Percentiles rank a stretch among this genome's conserved stretches.
Conservation (phyloP, 495 filamentous ascomycete genomes). For the Jackrogersella multiformis region DNA sequence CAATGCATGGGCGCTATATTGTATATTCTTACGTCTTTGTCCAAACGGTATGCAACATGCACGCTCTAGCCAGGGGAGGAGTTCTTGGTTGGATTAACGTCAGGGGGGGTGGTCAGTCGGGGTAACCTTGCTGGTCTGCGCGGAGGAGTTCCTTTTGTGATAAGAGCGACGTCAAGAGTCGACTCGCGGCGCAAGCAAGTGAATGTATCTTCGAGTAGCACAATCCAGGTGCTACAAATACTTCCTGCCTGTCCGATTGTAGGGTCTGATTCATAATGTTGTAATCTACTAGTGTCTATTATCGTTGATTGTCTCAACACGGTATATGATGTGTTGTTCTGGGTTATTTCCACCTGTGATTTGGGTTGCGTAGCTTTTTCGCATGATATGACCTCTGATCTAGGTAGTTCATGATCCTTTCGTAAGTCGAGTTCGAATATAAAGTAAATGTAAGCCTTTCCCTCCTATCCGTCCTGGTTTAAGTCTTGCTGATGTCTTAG, state of each 20-base stretch:
- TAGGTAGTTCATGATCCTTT: too few species aligned
- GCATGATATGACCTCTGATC: too few species aligned
- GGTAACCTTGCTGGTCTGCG: neutral
- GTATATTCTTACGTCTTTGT: conserved; percentile 37
- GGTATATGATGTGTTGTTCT: neutral
- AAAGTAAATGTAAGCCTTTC: too few species aligned
- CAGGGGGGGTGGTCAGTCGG: conserved; percentile 6
- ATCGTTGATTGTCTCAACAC: conserved; percentile 20
- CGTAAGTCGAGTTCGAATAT: too few species aligned
- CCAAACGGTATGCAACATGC: conserved; percentile 34
- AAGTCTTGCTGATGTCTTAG: too few species aligned
- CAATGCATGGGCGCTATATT: conserved; percentile 26
- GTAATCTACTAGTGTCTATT: conserved; percentile 53
- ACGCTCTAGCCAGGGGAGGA: conserved; percentile 21
- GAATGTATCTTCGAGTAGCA: conserved; percentile 19
- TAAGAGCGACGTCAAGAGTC: conserved; percentile 21
- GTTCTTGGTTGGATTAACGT: conserved; percentile 23
- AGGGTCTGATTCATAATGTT: conserved; percentile 50
- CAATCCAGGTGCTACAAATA: conserved; percentile 22
- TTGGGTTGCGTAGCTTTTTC: too few species aligned
- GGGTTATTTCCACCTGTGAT: neutral
- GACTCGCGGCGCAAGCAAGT: conserved; percentile 30
- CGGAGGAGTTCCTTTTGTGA: conserved; percentile 36
- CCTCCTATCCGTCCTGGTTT: too few species aligned
- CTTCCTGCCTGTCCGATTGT: conserved; percentile 24